These are phyloP conservation scores for Colletotrichum cuscutae DNA, from an alignment of 2,329 filamentous ascomycete genomes.

Conservation along the genomic window DNA sequence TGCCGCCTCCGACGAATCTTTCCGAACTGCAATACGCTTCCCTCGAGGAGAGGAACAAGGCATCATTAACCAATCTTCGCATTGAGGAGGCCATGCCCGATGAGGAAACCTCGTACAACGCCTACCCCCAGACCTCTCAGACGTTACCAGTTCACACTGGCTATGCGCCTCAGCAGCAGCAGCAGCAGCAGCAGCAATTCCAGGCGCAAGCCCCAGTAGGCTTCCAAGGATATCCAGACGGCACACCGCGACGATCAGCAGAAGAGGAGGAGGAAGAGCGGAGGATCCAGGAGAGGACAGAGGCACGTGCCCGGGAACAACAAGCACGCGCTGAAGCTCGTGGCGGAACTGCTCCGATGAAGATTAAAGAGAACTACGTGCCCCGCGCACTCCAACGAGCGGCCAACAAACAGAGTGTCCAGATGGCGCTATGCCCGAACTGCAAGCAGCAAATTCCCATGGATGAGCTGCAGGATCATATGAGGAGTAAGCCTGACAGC, in stretches of 20 bases:
- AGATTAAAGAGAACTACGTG: conserved; percentile 93
- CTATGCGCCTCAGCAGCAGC: conserved; percentile 49
- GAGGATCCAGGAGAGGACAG: conserved; percentile 71
- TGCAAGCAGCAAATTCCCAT: conserved; percentile 91
- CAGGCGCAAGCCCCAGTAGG: conserved; percentile 44
- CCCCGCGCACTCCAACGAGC: conserved; percentile 81
- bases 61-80: conserved; percentile 84
- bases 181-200: conserved; percentile 47
- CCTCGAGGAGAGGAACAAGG: conserved; percentile 92
- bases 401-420: conserved; percentile 71
- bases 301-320: conserved; percentile 72
- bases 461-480: conserved; percentile 89
- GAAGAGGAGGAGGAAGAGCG: conserved; percentile 72
- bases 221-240: conserved; percentile 33
- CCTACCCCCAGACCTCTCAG: conserved; percentile 53
- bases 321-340: conserved; percentile 83
- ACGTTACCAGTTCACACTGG: conserved; percentile 58
- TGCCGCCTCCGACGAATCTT: conserved; percentile 89
- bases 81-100: conserved; percentile 97
- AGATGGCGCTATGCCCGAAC: conserved; percentile 87
- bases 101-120: conserved; percentile 69
- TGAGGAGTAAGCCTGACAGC: conserved; percentile 74
- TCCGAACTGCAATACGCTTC: conserved; percentile 94
- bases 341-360: conserved; percentile 76
- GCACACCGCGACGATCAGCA: conserved; percentile 47